phyloP scores from a whole-genome alignment of 2,329 filamentous ascomycete genomes.

The Claviceps humidiphila region DNA sequence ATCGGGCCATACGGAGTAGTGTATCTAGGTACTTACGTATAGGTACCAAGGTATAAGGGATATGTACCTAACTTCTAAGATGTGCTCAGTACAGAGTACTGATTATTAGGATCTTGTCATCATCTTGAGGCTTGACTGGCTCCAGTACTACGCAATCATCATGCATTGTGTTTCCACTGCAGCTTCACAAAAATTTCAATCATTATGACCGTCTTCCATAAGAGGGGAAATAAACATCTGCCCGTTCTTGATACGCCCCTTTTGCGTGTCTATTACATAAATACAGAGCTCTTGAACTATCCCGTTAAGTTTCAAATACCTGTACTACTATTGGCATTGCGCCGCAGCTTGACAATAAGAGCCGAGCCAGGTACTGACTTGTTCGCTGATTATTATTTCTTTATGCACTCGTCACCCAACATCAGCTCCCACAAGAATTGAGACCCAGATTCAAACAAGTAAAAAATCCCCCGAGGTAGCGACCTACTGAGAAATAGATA shows the following conservation, averaged over 20 bases:
- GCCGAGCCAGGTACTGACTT: slow-evolving; percentile 1
- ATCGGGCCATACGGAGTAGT: too few species aligned
- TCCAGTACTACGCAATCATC: too few species aligned
- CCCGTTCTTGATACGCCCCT: slow-evolving; percentile 2
- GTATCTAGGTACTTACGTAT: too few species aligned
- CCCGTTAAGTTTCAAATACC: not conserved
- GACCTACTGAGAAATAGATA: not conserved
- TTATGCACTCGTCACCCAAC: not conserved
- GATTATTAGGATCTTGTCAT: too few species aligned
- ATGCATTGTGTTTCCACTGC: too few species aligned
- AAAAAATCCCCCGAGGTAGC: not conserved
- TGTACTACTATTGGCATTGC: not conserved
- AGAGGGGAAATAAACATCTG: not conserved
- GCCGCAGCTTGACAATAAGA: not conserved
- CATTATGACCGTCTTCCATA: not conserved
- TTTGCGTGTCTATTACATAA: slow-evolving; percentile 8
- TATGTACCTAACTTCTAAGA: too few species aligned
- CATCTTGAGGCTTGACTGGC: too few species aligned
- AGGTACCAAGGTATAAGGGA: too few species aligned
- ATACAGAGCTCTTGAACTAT: slow-evolving; percentile 5
- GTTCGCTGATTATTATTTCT: slow-evolving; percentile 1
- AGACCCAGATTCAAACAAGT: slow-evolving; percentile 1
- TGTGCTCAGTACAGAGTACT: too few species aligned
- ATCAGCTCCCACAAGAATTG: not conserved
- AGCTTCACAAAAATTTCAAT: too few species aligned